These are phyloP conservation scores for Cymodocea nodosa DNA, from an alignment of 116 monocot species.

Conservation along the genomic window DNA sequence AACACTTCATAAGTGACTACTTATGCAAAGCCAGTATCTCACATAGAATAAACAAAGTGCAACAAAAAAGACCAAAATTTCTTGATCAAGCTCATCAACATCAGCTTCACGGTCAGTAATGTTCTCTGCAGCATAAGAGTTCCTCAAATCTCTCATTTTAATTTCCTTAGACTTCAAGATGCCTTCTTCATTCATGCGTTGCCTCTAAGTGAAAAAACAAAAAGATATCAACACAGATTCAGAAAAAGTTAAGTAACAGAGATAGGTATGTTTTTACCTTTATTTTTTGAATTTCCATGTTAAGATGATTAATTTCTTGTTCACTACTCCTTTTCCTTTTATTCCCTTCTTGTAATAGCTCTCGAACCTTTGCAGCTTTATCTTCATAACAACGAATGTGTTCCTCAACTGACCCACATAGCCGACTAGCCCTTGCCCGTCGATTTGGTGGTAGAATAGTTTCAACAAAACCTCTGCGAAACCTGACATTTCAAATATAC, in stretches of 20 bases:
- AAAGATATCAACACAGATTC: background rate
- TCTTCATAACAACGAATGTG: slow-evolving; percentile 35
- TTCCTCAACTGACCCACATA: slow-evolving; percentile 72
- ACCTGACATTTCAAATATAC: slow-evolving; percentile 26
- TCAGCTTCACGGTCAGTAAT: slow-evolving; percentile 22
- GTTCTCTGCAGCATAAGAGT: slow-evolving; percentile 37
- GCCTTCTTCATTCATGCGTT: slow-evolving; percentile 38
- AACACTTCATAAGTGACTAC: background rate
- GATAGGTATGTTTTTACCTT: slow-evolving; percentile 34
- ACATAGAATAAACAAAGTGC: background rate
- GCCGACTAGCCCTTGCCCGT: slow-evolving; percentile 44
- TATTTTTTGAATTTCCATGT: slow-evolving; percentile 26
- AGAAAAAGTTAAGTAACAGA: background rate
- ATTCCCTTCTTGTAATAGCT: slow-evolving; percentile 28
- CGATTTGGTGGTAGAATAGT: slow-evolving; percentile 77
- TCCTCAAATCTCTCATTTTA: slow-evolving; percentile 39
- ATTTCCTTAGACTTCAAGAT: slow-evolving; percentile 38
- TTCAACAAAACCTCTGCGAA: slow-evolving; percentile 59
- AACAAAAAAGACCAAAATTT: slow-evolving; percentile 51
- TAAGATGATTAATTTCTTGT: slow-evolving; percentile 24
- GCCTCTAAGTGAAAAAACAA: slow-evolving; percentile 35
- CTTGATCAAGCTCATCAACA: slow-evolving; percentile 61
- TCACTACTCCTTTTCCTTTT: slow-evolving; percentile 54
- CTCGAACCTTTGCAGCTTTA: slow-evolving; percentile 29
- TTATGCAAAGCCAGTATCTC: background rate